These are phyloP conservation scores for Geosmithia putterillii DNA, from an alignment of 2,329 filamentous ascomycete species.

Conservation along the genomic window DNA sequence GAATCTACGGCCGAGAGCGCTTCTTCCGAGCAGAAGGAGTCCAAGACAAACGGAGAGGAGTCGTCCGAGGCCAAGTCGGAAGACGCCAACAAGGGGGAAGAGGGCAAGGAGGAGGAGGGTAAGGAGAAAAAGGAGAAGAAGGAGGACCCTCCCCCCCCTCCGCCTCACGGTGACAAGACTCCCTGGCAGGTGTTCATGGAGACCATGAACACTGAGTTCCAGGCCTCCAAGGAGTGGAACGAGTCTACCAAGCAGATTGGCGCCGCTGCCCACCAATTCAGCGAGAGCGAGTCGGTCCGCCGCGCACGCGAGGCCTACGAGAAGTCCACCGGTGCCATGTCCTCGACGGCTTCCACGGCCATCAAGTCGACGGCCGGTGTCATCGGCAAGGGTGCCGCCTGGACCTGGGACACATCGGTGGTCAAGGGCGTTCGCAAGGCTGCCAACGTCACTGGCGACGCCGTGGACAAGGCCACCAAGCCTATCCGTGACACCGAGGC, in stretches of 20 bases:
- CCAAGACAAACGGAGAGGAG: constrained; percentile 15
- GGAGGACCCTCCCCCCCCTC: constrained; percentile 67
- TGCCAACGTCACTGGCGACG: constrained; percentile 73
- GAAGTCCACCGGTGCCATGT: constrained; percentile 72
- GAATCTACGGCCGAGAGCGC: constrained; percentile 15
- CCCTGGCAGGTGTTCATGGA: constrained; percentile 98
- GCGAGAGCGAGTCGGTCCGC: constrained; percentile 83
- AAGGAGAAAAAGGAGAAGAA: constrained; percentile 46
- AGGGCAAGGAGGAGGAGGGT: constrained; percentile 27
- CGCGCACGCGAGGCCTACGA: constrained; percentile 78
- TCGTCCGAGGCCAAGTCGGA: constrained; percentile 19
- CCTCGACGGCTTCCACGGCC: constrained; percentile 64
- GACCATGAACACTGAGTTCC: constrained; percentile 87
- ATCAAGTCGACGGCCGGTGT: constrained; percentile 76
- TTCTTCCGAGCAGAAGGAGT: constrained; percentile 23
- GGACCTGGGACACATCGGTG: constrained; percentile 94
- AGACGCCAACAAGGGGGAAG: constrained; percentile 33
- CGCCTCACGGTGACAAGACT: constrained; percentile 96
- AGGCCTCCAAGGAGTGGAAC: constrained; percentile 97
- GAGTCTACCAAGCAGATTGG: constrained; percentile 93
- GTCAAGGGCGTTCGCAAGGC: constrained; percentile 85
- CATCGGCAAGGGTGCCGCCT: constrained; percentile 81
- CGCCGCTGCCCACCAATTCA: constrained; percentile 79
- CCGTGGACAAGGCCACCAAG: constrained; percentile 86
- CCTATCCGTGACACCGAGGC: constrained; percentile 91